Evolutionary conservation across 192 early-diverging fungal species (phyloP), one percentile per base, ranked within the genome.

Genomic region (Podila horticola): DNA sequence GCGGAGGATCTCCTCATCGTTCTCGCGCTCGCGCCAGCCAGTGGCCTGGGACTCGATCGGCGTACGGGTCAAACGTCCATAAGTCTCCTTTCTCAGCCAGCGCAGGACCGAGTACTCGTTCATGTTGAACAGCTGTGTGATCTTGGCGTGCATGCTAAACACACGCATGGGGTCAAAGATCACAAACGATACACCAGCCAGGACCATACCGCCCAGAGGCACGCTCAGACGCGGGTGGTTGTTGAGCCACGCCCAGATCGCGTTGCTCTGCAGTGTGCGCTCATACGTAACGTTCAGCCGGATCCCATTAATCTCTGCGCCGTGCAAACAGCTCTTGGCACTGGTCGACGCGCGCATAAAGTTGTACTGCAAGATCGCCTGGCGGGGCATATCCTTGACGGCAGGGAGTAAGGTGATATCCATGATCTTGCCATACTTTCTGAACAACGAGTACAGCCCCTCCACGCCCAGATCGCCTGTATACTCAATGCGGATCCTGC

Each of bases 101-200:
- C 83, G 77, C 66, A 88, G 77, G 49, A 89, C 17, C 7, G 83
- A 73, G 84, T 92, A 93, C 58, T 90, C 87, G 62, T 88, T 81
- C 60, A 91, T 60, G 63, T 91, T 92, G 79, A 94, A 97, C 24
- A 96, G 86, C 33, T 93, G 91, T 0, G 95, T 96, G 57, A 95
- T 85, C 83, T 93, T 93, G 79, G 96, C 95, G 38, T 89, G 90
- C 72, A 97, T 93, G 74, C 91, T 95, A 72, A 97, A 98, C 52
- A 93, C 88, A 49, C 97, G 92, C 64, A 97, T 88, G 2, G 97
- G 96, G 64, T 97, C 97, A 83, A 99, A 98, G 22, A 96, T 75
- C 28, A 91, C 87, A 79, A 96, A 96, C 15, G 93, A 90, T 19
- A 96, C 74, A 12, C 88, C 91, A 0, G 95, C 95, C 17, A 95